A percentile compares a stretch with the other conserved stretches of the same genome.
Evolutionary conservation across 2,329 filamentous ascomycete species (phyloP).

Genomic region (Aspergillus vadensis): DNA sequence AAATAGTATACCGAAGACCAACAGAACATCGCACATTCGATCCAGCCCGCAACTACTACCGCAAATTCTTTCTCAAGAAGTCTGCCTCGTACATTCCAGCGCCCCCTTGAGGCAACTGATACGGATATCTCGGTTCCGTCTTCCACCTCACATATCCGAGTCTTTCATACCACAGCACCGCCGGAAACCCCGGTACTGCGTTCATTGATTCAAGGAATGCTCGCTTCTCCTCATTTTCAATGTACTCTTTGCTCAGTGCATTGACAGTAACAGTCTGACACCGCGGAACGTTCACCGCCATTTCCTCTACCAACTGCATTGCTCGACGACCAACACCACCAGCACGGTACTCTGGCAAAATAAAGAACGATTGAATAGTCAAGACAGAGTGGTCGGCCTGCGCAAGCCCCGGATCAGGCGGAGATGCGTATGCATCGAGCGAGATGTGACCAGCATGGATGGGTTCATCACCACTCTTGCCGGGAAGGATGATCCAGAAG

Average conservation of each 20-base stretch:
- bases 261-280: conserved; percentile 21
- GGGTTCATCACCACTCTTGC: neutral
- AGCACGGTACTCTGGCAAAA: conserved; percentile 24
- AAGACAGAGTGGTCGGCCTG: conserved; percentile 21
- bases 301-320: conserved; percentile 24
- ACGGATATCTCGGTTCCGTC: conserved; percentile 23
- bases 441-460: conserved; percentile 32
- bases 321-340: conserved; percentile 20
- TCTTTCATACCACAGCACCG: conserved; percentile 29
- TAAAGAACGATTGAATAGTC: conserved; percentile 30
- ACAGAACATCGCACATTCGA: too few relatives aligned
- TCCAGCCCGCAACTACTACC: neutral
- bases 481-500: conserved; percentile 22
- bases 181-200: conserved; percentile 12
- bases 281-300: conserved; percentile 16
- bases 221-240: conserved; percentile 15
- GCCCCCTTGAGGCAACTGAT: conserved; percentile 13
- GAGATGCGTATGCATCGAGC: conserved; percentile 25
- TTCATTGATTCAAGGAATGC: too few relatives aligned
- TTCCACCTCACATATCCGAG: conserved; percentile 33
- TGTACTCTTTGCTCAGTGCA: conserved; percentile 25
- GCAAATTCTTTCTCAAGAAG: conserved; percentile 28
- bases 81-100: conserved; percentile 18
- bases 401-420: conserved; percentile 16
- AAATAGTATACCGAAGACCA: too few relatives aligned